Conservation (phyloP, 2,329 filamentous ascomycete species). For the Fusarium tanahbumbuense region DNA sequence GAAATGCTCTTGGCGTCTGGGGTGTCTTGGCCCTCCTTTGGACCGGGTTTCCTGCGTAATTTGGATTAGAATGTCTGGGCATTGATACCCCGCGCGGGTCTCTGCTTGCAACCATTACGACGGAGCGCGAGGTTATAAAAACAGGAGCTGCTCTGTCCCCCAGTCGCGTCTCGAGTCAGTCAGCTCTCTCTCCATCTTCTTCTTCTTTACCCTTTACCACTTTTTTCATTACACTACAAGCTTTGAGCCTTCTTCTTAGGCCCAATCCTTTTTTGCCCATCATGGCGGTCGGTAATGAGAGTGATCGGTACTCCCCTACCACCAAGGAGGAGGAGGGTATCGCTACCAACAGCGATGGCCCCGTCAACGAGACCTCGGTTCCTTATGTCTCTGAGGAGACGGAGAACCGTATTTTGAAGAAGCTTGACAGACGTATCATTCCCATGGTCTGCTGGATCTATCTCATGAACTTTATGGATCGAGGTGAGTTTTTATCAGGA, state of each 20-base stretch:
- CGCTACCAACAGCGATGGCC: constrained; percentile 26
- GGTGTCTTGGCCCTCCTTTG: constrained; percentile 7
- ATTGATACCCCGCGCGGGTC: constrained; percentile 28
- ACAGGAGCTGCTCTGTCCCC: constrained; percentile 6
- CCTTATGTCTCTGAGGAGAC: constrained; percentile 37
- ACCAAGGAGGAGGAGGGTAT: constrained; percentile 28
- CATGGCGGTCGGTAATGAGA: constrained; percentile 17
- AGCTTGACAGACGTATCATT: constrained; percentile 50
- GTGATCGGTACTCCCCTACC: constrained; percentile 18
- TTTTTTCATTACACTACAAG: neutral
- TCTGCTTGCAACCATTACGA: constrained; percentile 20
- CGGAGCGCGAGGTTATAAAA: constrained; percentile 19
- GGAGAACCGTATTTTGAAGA: constrained; percentile 42
- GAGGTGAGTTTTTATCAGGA: constrained; percentile 38
- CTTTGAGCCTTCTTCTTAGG: neutral
- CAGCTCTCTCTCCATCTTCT: constrained; percentile 9
- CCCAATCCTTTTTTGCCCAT: neutral
- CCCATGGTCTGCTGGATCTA: constrained; percentile 51
- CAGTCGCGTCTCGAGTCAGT: constrained; percentile 9
- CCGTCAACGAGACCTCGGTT: constrained; percentile 22
- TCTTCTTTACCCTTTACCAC: neutral
- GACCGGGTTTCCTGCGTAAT: constrained; percentile 28
- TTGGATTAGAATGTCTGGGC: constrained; percentile 33
- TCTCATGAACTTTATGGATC: constrained; percentile 53
- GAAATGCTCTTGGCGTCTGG: constrained; percentile 21